Percentiles rank a stretch among this genome's conserved stretches.
phyloP scores from a whole-genome alignment of 257 asterid species.

The Catharanthus roseus region DNA sequence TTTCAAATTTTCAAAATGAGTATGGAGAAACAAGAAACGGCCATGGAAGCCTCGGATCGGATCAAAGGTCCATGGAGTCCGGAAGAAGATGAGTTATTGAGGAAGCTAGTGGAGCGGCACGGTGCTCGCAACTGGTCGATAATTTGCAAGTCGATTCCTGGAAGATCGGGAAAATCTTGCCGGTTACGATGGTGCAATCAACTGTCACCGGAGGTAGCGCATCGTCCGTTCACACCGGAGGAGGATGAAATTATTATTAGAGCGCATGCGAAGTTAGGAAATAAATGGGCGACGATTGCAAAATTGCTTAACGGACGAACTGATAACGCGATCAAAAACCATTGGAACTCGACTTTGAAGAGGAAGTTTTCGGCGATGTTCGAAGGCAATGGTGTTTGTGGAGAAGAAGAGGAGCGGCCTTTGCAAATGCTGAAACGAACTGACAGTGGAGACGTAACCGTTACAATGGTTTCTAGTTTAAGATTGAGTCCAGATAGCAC shows the following conservation, averaged over 20 bases:
- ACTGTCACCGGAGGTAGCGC: slow-evolving; percentile 51
- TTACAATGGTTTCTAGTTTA: slow-evolving; percentile 21
- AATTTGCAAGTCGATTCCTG: slow-evolving; percentile 40
- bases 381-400: not conserved
- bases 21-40: not conserved
- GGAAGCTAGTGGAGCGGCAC: slow-evolving; percentile 29
- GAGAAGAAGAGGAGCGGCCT: slow-evolving; percentile 25
- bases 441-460: slow-evolving; percentile 27
- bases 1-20: too few species aligned
- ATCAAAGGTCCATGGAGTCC: slow-evolving; percentile 55
- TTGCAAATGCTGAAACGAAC: slow-evolving; percentile 22
- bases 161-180: slow-evolving; percentile 57
- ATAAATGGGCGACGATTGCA: slow-evolving; percentile 43
- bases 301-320: slow-evolving; percentile 37
- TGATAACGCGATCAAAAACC: slow-evolving; percentile 47
- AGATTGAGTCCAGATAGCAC: slow-evolving; percentile 16
- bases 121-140: slow-evolving; percentile 52
- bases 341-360: slow-evolving; percentile 44
- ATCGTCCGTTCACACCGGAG: slow-evolving; percentile 40
- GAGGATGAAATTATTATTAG: slow-evolving; percentile 38
- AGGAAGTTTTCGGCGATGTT: slow-evolving; percentile 11
- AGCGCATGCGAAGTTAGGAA: slow-evolving; percentile 39
- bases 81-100: slow-evolving; percentile 36
- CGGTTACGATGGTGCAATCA: slow-evolving; percentile 54
- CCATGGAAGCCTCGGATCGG: slow-evolving; percentile 16